phyloP scores from a whole-genome alignment of 345 rosid genomes.

The Angophora floribunda region DNA sequence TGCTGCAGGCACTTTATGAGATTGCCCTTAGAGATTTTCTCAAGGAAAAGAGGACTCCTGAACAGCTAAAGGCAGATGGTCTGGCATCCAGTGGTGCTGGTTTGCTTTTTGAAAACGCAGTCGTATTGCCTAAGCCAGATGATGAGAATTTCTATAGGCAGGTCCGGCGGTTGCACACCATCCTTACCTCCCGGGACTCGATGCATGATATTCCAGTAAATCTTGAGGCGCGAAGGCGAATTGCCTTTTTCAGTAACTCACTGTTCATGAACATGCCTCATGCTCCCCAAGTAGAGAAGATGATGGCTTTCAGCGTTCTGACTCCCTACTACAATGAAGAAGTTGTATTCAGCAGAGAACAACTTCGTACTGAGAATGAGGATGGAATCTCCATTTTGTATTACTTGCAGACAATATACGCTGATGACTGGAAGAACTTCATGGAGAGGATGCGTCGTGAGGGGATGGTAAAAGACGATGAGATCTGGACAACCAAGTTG shows the following conservation, averaged over 20 bases:
- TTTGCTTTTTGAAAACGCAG: conserved; percentile 68
- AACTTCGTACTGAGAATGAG: conserved; percentile 81
- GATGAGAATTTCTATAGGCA: conserved; percentile 74
- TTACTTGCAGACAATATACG: conserved; percentile 86
- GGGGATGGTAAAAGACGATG: conserved; percentile 60
- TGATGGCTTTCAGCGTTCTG: conserved; percentile 94
- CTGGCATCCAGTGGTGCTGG: conserved; percentile 71
- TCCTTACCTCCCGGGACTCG: conserved; percentile 85
- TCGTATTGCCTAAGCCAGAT: conserved; percentile 61
- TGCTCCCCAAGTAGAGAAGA: conserved; percentile 98
- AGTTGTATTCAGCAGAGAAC: conserved; percentile 81
- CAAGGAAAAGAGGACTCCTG: conserved; percentile 49
- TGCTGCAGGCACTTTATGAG: conserved; percentile 86
- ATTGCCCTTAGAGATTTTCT: conserved; percentile 73
- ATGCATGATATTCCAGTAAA: conserved; percentile 78
- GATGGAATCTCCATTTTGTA: conserved; percentile 90
- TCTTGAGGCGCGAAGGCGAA: conserved; percentile 91
- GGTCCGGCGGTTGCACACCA: conserved; percentile 80
- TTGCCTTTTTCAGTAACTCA: conserved; percentile 94
- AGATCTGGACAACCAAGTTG: conserved; percentile 67
- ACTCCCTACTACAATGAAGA: conserved; percentile 96
- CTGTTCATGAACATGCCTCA: conserved; percentile 98
- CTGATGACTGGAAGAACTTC: conserved; percentile 91
- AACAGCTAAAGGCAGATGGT: conserved; percentile 58
- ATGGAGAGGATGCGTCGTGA: conserved; percentile 88